Percentiles rank a stretch among this genome's conserved stretches.
Evolutionary conservation across 2,329 filamentous ascomycete species (phyloP).

Genomic region (Blastomyces parvus): DNA sequence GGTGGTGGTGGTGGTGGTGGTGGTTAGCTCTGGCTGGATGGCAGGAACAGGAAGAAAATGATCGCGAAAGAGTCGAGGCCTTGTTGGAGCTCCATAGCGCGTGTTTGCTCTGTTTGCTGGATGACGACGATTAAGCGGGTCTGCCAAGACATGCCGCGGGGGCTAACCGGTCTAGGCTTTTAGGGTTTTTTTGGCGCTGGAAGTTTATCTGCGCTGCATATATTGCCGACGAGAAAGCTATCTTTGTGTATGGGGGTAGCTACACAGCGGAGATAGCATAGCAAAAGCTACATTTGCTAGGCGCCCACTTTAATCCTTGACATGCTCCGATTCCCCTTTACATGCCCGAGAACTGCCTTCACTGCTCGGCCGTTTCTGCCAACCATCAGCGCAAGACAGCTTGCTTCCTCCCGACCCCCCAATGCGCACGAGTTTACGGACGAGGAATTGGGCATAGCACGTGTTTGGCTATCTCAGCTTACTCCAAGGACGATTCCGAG

Average conservation of each 20-base stretch:
- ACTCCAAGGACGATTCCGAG: constrained; percentile 47
- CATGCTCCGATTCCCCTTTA: neutral
- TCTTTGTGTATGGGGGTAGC: neutral
- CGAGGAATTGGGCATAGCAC: constrained; percentile 35
- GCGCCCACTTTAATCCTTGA: neutral
- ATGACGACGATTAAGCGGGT: too few species aligned
- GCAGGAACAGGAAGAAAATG: neutral
- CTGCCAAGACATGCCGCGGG: neutral
- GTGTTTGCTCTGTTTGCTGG: constrained; percentile 1
- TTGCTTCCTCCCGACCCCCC: constrained; percentile 13
- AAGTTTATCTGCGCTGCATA: neutral
- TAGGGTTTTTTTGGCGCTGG: neutral
- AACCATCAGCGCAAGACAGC: constrained; percentile 13
- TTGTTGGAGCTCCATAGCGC: neutral
- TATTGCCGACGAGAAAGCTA: too few species aligned
- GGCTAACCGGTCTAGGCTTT: neutral
- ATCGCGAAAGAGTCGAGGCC: neutral
- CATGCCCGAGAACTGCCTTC: neutral
- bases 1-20: too few species aligned
- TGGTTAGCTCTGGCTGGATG: neutral
- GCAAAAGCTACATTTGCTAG: neutral
- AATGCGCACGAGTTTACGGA: constrained; percentile 19
- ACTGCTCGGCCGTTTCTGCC: neutral
- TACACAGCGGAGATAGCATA: neutral
- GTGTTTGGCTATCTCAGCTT: constrained; percentile 49